Percentiles rank a stretch among this genome's conserved stretches.
phyloP scores from a whole-genome alignment of 495 filamentous ascomycete species.

The Tuber microsphaerosporum region DNA sequence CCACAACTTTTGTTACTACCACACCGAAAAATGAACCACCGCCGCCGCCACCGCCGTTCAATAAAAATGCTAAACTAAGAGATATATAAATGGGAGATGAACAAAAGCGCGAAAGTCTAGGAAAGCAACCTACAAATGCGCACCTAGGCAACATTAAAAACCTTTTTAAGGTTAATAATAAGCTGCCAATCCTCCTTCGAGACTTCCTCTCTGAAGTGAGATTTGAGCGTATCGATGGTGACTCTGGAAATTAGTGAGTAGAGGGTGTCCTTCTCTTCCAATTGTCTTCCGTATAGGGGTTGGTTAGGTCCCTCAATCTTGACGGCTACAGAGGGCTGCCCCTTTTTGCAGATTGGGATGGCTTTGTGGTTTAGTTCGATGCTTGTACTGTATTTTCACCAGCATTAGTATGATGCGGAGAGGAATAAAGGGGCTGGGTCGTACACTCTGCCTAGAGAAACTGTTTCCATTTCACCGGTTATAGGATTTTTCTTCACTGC shows the following conservation, averaged over 20 bases:
- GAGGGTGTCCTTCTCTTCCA: conserved; percentile 85
- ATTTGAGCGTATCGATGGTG: conserved; percentile 91
- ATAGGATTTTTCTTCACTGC: conserved; percentile 72
- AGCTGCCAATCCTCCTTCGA: conserved; percentile 87
- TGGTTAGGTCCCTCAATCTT: conserved; percentile 97
- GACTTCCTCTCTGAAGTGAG: conserved; percentile 87
- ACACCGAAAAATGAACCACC: not conserved
- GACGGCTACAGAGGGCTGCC: conserved; percentile 89
- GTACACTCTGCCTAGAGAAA: conserved; percentile 90
- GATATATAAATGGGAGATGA: not conserved
- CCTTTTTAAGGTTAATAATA: conserved; percentile 84
- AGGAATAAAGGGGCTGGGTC: conserved; percentile 42
- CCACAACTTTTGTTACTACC: not conserved
- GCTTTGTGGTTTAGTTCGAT: conserved; percentile 98
- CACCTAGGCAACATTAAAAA: conserved; percentile 77
- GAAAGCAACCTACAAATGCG: not conserved
- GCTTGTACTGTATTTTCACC: conserved; percentile 55
- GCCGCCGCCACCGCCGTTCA: not conserved
- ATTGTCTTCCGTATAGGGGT: conserved; percentile 86
- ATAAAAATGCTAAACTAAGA: not conserved
- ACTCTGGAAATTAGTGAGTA: conserved; percentile 79
- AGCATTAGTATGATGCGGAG: conserved; percentile 12
- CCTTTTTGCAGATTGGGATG: conserved; percentile 82
- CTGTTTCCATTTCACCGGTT: conserved; percentile 72
- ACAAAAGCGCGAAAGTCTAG: not conserved